Evolutionary conservation across 2,329 filamentous ascomycete genomes (phyloP), one percentile per base, ranked within the genome.

Genomic region (Neoarthrinium moseri): DNA sequence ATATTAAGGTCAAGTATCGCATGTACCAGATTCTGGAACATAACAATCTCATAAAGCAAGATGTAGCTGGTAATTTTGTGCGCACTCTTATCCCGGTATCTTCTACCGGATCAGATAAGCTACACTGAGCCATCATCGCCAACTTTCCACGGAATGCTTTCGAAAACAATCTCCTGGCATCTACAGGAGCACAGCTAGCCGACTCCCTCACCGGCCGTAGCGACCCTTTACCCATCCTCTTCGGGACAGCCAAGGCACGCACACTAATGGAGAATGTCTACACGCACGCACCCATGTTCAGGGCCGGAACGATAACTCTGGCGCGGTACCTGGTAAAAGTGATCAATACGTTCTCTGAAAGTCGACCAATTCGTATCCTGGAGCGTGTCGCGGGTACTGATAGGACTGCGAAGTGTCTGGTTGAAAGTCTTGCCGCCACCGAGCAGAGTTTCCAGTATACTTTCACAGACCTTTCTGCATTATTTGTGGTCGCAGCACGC

Each of bases 331-430:
- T 40, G 11, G 24, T 2, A 17, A 40, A 40, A 21, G 15, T 23
- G n/a, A 4, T 40, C 5, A 15, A 5, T 3, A 8, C 8, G 6
- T 8, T 21, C 3, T 12, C 6, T 15, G 3, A 8, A 8, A 24
- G 10, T 7, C 6, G n/a, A 17, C 26, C 4, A 2, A 47, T 71
- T n/a, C 53, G 59, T 2, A 66, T 74, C 37, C 58, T 76, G 36
- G 70, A 74, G 54, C 50, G 71, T 11, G 70, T 70, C 0, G 69
- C 62, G 3, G 70, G 70, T 15, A 72, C 68, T 1, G 70, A 71
- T 5, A 69, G 65, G 0, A 74, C 71, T 6, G 69, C 72, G 0
- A 51, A 49, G n/a, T 47, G 55, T 3, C 22, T 73, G 2, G 45
- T 69, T 1, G 47, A 59, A 0, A 26, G 42, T 0, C 55, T 74